Evolutionary conservation across 495 filamentous ascomycete species (phyloP), one percentile per base, ranked within the genome.

Genomic region (Glonium stellatum): DNA sequence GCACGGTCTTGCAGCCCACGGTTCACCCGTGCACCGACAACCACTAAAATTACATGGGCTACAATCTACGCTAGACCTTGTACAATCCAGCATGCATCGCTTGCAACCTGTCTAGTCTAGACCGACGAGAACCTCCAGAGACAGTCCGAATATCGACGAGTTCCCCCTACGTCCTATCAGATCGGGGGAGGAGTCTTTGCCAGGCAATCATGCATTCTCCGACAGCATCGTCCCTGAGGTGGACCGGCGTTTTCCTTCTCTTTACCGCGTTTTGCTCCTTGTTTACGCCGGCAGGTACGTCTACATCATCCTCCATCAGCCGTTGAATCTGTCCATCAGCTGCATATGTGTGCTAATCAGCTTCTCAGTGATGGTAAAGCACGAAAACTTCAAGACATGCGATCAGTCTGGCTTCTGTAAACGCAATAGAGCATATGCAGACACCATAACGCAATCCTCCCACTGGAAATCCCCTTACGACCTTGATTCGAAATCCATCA

Each of bases 351-450:
- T 23, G 25, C 31, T 41, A 13, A 55, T 55, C 15, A 12, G 13
- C n/a, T 37, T 34, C 64, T 23, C 70, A 93, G 91, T 83, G 56
- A 75, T 80, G 67, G 95, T 98, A 19, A 97, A 98, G 75, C 87
- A 96, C 65, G 87, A 95, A 65, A 89, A 92, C 66, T 97, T 97
- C 80, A 98, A 97, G 69, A 96, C 85, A 60, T 98, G 93, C 76
- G 75, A 82, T 39, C 93, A 98, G 72, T 91, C 92, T 0, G 93
- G 93, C 57, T 98, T 97, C 78, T 97, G 95, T 74, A 89, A 88
- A 69, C 90, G 93, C 58, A 97, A 96, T 73, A 85, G 92, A 70
- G 87, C 84, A 27, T 89, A 86, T 69, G 95, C 95, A 60, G 91
- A 97, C 70, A 78, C 82, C 55, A 90, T 81, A 56, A 73, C 81